Evolutionary conservation across 306 rosid species (phyloP), one percentile per base, ranked within the genome.

Genomic region (Citrullus mucosospermus): DNA sequence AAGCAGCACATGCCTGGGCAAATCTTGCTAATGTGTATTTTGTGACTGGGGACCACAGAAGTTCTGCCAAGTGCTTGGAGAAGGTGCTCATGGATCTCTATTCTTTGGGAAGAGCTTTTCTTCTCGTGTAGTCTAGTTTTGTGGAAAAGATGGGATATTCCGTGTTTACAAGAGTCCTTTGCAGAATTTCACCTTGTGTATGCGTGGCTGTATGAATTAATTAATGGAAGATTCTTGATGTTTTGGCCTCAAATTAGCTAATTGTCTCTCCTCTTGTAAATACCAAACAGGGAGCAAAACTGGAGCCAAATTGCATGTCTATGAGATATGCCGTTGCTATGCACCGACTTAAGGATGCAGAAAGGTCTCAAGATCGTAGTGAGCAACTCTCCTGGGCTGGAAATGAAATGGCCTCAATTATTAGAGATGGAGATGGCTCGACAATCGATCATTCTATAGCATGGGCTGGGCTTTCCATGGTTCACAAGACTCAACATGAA

Each of bases 381-480:
- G 98, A 95, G 72, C 89, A 86, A 77, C 95, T 89, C 78, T 87
- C 91, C 0, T 95, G 88, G 87, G 98, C 97, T 79, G 98, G 96
- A 92, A 95, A 95, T 54, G 98, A 95, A 84, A 95, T 95, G 98
- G 97, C 93, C 69, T 95, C 97, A 62, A 86, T 92, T 72, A 84
- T 95, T 79, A 91, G 96, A 85, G 97, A 95, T 79, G 95, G 96
- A 16, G 98, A 92, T 84, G 83, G 96, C 76, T 83, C 85, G 72
- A 71, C 78, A 74, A 84, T 95, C 84, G 93, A 95, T 80, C 89
- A 85, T 81, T 91, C 97, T 34, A 76, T 86, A 83, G 97, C 97
- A 80, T 94, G 97, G 98, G 85, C 97, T 0, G 98, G 97, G 81
- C 93, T 94, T 76, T 94, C 95, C 83, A 87, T 94, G 96, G 95